Conservation (phyloP, 148 eudicot genomes). For the Fagopyrum tataricum region DNA sequence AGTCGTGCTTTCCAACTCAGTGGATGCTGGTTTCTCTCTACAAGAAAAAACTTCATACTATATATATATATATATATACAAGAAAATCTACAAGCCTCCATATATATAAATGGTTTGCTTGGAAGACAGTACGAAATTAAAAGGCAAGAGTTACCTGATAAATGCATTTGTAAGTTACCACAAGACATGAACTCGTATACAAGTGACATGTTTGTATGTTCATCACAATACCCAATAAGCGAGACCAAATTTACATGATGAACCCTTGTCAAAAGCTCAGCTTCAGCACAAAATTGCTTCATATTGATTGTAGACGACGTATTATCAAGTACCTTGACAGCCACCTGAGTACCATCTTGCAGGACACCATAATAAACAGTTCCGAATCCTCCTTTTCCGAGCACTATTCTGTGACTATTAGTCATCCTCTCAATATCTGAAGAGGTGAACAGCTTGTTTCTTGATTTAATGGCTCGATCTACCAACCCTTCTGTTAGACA, state of each 20-base stretch:
- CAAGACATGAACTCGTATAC: constrained; percentile 40
- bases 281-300: constrained; percentile 26
- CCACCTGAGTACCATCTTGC: constrained; percentile 19
- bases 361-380: constrained; percentile 16
- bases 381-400: constrained; percentile 25
- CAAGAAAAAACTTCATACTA: no score
- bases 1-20: constrained; percentile 41
- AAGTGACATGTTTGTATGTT: constrained; percentile 24
- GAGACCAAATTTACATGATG: constrained; percentile 39
- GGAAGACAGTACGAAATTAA: no score
- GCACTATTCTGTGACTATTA: constrained; percentile 2
- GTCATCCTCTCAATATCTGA: constrained; percentile 8
- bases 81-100: no score
- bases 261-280: constrained; percentile 29
- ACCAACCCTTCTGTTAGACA: not conserved
- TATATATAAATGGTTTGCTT: no score
- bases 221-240: constrained; percentile 40
- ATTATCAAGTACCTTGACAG: constrained; percentile 17
- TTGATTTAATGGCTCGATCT: not conserved
- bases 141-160: constrained; percentile 25
- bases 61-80: no score
- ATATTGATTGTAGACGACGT: constrained; percentile 26
- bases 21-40: not conserved
- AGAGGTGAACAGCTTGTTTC: not conserved
- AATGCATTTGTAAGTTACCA: constrained; percentile 22